Percentiles rank a stretch among this genome's conserved stretches.
Evolutionary conservation across 176 grass and related monocot genomes (phyloP).

Genomic region (Alopecurus myosuroides): DNA sequence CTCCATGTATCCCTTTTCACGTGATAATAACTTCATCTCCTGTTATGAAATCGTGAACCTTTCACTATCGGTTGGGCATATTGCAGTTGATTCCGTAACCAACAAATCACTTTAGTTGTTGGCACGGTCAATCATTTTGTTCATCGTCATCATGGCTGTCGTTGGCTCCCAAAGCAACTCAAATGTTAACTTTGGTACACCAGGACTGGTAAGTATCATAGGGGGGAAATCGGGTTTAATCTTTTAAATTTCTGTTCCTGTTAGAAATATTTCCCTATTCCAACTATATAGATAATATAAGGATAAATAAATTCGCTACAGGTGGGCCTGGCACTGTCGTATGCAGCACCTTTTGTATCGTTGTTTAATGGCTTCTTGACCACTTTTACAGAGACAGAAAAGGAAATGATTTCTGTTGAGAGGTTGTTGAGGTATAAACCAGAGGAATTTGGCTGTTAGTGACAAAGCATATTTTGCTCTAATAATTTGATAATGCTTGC

Average conservation of each 20-base stretch:
- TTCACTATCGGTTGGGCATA: not conserved
- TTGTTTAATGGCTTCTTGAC: conserved; percentile 87
- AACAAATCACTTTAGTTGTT: conserved; percentile 55
- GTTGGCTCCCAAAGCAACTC: conserved; percentile 43
- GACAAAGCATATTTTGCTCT: not conserved
- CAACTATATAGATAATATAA: conserved; percentile 2
- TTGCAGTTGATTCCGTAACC: conserved; percentile 19
- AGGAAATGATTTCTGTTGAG: conserved; percentile 95
- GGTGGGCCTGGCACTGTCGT: conserved; percentile 87
- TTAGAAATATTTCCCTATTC: conserved; percentile 3
- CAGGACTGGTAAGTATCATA: conserved; percentile 64
- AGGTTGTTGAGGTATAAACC: conserved; percentile 73
- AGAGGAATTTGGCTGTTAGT: not conserved
- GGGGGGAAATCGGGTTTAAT: not conserved
- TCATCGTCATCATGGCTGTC: conserved; percentile 70
- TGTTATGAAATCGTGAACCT: not conserved
- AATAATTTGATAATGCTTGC: conserved; percentile 16
- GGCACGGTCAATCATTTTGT: conserved; percentile 84
- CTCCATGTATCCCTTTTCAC: conserved; percentile 47
- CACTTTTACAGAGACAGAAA: conserved; percentile 93
- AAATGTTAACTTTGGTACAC: conserved; percentile 60
- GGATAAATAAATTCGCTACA: conserved; percentile 30
- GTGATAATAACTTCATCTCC: not conserved
- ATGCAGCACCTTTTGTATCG: conserved; percentile 81
- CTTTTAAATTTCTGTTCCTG: not conserved